Base-by-base conservation (phyloP, 345 rosid genomes). In the Gossypium australe region DNA sequence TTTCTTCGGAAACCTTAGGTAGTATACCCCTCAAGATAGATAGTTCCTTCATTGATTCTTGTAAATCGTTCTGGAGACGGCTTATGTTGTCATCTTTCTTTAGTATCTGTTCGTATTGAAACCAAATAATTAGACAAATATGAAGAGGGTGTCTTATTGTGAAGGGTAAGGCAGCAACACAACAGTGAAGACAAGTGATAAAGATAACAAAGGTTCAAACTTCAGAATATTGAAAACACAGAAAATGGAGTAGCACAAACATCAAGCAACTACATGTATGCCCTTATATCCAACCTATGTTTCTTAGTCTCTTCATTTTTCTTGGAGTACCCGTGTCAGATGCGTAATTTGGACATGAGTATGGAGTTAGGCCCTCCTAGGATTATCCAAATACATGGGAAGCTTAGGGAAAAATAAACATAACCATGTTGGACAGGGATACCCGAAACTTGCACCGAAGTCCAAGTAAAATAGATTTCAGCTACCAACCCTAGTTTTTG, bases 41-140 rank as follows among this genome's bases (percentile, higher is more conserved):
- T 11, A 84, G 72, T 75, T 90, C 96, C 84, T 88, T 91, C n/a
- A 64, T 49, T 0, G 88, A 84, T 76, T 90, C 97, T 77, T 92
- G 86, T 45, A 96, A 87, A 73, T 86, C 84, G 11, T 14, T 84
- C 76, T 86, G 88, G 16, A 90, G 89, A 70, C 65, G 80, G 70
- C 65, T 77, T 41, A 85, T 76, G 71, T 45, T 86, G 75, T 93
- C 97, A 12, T 93, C 97, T 83, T 92, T 96, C 86, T 92, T 93
- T 77, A 82, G 69, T 84, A 86, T 85, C 98, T 96, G 87, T 44
- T 74, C 29, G 20, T 24, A 34, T 64, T 24, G 12, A 60, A 67
- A 13, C 41, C n/a, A 69, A 49, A 49, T 69, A 8, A 69, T 27
- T 66, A 44, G 53, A 9, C 6, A 47, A 45, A 20, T 10, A 11